Evolutionary conservation across 1,284 basidiomycete species (phyloP).

Genomic region (Leucoagaricus sp.): DNA sequence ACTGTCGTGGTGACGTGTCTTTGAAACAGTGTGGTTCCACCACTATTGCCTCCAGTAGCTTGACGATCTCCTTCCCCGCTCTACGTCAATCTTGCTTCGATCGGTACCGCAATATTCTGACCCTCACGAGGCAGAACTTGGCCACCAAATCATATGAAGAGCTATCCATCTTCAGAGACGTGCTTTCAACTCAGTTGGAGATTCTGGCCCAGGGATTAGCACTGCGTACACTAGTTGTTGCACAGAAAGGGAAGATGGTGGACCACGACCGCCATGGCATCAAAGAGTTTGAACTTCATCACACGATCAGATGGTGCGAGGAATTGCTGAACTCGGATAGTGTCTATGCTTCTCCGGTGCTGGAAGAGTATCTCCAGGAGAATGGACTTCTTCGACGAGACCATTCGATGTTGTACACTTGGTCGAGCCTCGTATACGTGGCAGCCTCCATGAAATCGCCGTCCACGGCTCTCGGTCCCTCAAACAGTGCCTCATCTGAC

Average conservation of each 20-base stretch:
- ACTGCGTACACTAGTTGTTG: slow-evolving; percentile 58
- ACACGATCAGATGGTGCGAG: slow-evolving; percentile 52
- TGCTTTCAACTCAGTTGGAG: slow-evolving; percentile 67
- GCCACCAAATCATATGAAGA: slow-evolving; percentile 62
- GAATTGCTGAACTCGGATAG: slow-evolving; percentile 44
- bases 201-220: slow-evolving; percentile 66
- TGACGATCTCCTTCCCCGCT: slow-evolving; percentile 50
- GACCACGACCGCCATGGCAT: slow-evolving; percentile 33
- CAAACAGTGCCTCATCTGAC: slow-evolving; percentile 34
- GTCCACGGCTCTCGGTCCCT: slow-evolving; percentile 22
- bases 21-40: slow-evolving; percentile 41
- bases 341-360: slow-evolving; percentile 42
- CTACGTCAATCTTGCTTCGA: slow-evolving; percentile 58
- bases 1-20: slow-evolving; percentile 43
- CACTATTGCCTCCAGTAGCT: slow-evolving; percentile 43
- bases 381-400: slow-evolving; percentile 39
- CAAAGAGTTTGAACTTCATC: slow-evolving; percentile 63
- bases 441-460: slow-evolving; percentile 57
- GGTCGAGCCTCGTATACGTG: slow-evolving; percentile 63
- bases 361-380: slow-evolving; percentile 56
- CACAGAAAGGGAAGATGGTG: slow-evolving; percentile 38
- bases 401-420: slow-evolving; percentile 63
- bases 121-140: slow-evolving; percentile 49
- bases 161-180: slow-evolving; percentile 55
- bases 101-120: slow-evolving; percentile 45